Evolutionary conservation across 164 flowering plant genomes (phyloP).

Genomic region (Cinnamomum micranthum): DNA sequence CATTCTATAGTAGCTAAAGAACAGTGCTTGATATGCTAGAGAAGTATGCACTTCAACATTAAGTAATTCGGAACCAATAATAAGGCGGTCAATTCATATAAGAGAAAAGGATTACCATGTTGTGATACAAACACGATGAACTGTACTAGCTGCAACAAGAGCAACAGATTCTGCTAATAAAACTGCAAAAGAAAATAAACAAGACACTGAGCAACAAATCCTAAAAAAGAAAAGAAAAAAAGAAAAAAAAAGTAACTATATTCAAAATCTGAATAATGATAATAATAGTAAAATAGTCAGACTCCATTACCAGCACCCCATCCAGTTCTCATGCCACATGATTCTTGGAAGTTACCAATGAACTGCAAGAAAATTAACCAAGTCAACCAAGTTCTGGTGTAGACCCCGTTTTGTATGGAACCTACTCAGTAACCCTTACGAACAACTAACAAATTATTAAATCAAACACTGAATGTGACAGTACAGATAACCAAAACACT

Average conservation of each 20-base stretch:
- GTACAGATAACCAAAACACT: too few relatives aligned
- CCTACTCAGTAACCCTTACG: too few relatives aligned
- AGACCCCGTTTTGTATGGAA: background rate
- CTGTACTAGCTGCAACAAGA: slow-evolving; percentile 86
- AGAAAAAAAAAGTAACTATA: background rate
- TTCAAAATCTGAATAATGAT: background rate
- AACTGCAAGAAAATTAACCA: slow-evolving; percentile 56
- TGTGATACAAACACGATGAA: slow-evolving; percentile 94
- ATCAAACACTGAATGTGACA: too few relatives aligned
- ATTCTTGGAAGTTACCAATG: slow-evolving; percentile 91
- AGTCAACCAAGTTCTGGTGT: background rate
- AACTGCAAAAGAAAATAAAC: slow-evolving; percentile 52
- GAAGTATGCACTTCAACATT: background rate
- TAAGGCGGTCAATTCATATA: background rate
- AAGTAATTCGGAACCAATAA: background rate
- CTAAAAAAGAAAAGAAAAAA: background rate
- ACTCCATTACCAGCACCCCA: slow-evolving; percentile 85
- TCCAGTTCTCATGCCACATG: slow-evolving; percentile 67
- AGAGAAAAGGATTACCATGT: slow-evolving; percentile 61
- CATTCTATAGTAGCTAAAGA: background rate
- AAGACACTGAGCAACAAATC: background rate
- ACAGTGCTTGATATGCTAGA: background rate
- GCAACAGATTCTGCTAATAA: slow-evolving; percentile 73
- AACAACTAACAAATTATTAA: too few relatives aligned
- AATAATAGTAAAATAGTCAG: background rate